Base-by-base conservation (phyloP, 257 asterid species). In the Ilex aquifolium region DNA sequence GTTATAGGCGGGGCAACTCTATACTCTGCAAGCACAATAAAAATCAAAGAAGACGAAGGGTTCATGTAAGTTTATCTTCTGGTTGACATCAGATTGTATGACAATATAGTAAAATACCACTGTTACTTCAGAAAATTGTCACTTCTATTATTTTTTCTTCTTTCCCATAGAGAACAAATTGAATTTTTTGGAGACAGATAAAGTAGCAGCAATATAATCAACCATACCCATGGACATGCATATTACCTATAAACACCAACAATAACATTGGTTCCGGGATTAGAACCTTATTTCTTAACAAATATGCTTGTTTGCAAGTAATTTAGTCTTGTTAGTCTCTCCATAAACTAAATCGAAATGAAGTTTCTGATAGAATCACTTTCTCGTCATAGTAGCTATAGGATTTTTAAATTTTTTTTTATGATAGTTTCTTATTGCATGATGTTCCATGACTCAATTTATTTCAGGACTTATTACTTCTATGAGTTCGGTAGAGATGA, bases 1-100 rank as follows among this genome's bases (percentile, higher is more conserved):
- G 56, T 31, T 63, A 70, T 83, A 91, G 98, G 72, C 73, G 88
- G 92, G 44, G 61, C 95, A n/a, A 79, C 79, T 58, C 68, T 92
- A 65, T 92, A 78, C 74, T 77, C 95, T 44, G 98, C 91, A 29
- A 87, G 90, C 59, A 69, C 85, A 31, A 77, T 92, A 68, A 92
- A 87, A 74, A 82, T 88, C 54, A 92, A 86, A 80, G 98, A 86
- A 72, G 97, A 86, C 7, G 97, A 86, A 69, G 93, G 96, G 44
- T 83, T 78, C 70, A 88, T 95, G 97, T 87, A 72, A 59, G 56
- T 65, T 59, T 57, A 55, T 62, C 11, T 57, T 21, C 31, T 56
- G 10, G 54, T 36, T 36, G 42, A 36, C 42, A 2, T 36, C 42
- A 8, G 42, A 36, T 36, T 36, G 42, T 8, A 36, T 3, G 54